Evolutionary conservation across 768 basidiomycete genomes (phyloP).

Genomic region (Lentinula edodes): DNA sequence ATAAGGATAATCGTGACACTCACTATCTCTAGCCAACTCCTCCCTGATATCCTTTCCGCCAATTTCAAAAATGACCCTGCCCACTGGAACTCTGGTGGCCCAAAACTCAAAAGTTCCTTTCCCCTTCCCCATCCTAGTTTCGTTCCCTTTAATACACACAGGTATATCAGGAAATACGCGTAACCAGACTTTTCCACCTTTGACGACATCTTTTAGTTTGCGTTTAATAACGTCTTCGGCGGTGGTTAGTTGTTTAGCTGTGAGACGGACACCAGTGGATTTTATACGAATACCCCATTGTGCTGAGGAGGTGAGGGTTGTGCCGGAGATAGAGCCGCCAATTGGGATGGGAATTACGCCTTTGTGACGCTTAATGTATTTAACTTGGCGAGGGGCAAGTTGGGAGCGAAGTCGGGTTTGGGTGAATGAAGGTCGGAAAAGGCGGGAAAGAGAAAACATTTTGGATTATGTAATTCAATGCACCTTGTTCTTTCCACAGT

Average conservation of each 20-base stretch:
- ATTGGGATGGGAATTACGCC: constrained; percentile 79
- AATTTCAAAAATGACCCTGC: constrained; percentile 91
- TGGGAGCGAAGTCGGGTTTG: constrained; percentile 47
- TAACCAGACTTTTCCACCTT: constrained; percentile 81
- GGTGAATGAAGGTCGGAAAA: constrained; percentile 18
- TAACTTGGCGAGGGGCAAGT: constrained; percentile 79
- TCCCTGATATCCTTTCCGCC: constrained; percentile 86
- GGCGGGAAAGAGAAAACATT: constrained; percentile 13
- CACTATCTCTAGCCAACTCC: constrained; percentile 90
- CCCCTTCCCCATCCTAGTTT: constrained; percentile 99
- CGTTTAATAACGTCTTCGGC: constrained; percentile 86
- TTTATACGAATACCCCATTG: constrained; percentile 91
- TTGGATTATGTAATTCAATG: constrained; percentile 1
- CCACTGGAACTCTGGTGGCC: constrained; percentile 90
- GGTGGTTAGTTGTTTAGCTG: constrained; percentile 84
- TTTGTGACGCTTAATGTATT: constrained; percentile 87
- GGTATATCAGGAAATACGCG: constrained; percentile 96
- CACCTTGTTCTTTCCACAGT: constrained; percentile 1
- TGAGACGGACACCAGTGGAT: constrained; percentile 72
- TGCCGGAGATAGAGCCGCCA: constrained; percentile 91
- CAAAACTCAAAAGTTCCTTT: constrained; percentile 98
- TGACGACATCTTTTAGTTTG: constrained; percentile 76
- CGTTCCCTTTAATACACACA: constrained; percentile 97
- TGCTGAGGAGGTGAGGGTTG: constrained; percentile 78
- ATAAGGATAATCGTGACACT: constrained; percentile 12